Evolutionary conservation across 306 rosid genomes (phyloP).

Genomic region (Castanea sativa): DNA sequence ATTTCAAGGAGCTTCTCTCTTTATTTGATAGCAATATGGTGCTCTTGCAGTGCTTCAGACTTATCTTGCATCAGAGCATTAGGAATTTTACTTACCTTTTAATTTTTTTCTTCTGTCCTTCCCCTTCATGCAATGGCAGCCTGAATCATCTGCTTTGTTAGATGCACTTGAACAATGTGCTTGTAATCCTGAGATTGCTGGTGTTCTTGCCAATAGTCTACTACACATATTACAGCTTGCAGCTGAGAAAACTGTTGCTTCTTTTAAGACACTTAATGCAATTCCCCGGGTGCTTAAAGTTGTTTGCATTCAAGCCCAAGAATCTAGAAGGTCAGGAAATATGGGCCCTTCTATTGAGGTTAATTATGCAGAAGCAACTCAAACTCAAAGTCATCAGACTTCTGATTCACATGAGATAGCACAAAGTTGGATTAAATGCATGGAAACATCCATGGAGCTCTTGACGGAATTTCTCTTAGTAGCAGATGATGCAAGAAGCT

Average conservation of each 20-base stretch:
- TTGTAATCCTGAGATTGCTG: conserved; percentile 69
- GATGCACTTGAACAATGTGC: conserved; percentile 82
- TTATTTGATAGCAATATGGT: conserved; percentile 2
- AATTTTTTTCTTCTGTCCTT: not conserved
- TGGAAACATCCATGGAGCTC: conserved; percentile 67
- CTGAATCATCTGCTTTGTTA: conserved; percentile 80
- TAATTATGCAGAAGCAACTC: conserved; percentile 27
- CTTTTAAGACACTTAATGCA: conserved; percentile 69
- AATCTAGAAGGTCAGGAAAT: conserved; percentile 52
- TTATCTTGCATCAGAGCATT: conserved; percentile 7
- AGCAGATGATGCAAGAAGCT: conserved; percentile 66
- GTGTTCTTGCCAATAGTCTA: conserved; percentile 70
- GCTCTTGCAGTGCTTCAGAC: conserved; percentile 9
- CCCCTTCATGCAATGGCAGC: conserved; percentile 43
- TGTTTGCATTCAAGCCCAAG: conserved; percentile 85
- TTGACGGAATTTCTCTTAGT: conserved; percentile 55
- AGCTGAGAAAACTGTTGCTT: conserved; percentile 74
- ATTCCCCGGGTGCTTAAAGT: conserved; percentile 81
- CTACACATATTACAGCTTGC: conserved; percentile 66
- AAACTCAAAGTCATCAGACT: conserved; percentile 32
- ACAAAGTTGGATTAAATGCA: conserved; percentile 55
- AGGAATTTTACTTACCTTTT: conserved; percentile 23
- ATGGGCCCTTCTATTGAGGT: conserved; percentile 33
- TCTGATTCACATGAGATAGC: conserved; percentile 33
- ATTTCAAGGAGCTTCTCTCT: conserved; percentile 5